Evolutionary conservation across 2,329 filamentous ascomycete genomes (phyloP), one percentile per base, ranked within the genome.

Genomic region (Knoxdaviesia proteae): DNA sequence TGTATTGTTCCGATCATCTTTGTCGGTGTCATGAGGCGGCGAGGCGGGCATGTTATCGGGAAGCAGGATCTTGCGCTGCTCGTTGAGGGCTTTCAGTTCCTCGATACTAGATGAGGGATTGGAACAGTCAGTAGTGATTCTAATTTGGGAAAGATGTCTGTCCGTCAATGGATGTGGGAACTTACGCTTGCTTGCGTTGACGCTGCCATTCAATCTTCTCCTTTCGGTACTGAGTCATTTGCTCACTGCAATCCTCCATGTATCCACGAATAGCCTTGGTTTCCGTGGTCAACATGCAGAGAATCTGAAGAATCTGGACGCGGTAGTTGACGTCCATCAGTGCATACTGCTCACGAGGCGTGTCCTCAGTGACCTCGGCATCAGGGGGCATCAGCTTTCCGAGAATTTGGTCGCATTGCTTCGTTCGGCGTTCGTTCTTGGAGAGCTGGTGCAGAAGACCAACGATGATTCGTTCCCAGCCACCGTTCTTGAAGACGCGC

Each of bases 211-310:
- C 84, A 47, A 94, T 94, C 63, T 94, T 94, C 56, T 92, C 82
- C 59, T 98, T 98, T 41, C 90, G 78, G 54, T 92, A 84, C 43
- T 77, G 75, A 2, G 90, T 98, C 87, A 96, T 94, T 43, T 84
- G 82, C 54, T 88, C 83, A 49, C 81, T 84, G 60, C 87, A 93
- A 48, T 88, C 80, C 50, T 94, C 84, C 67, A 98, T 80, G 55
- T 92, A 93, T 10, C 75, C 78, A 42, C 88, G 78, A 50, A 96
- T 73, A 2, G 81, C 77, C 55, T 84, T 87, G 0, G 90, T 94
- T 53, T 86, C 80, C 44, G 87, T 69, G 2, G 83, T 87, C 47
- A 96, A 66, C 65, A 88, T 77, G 56, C 84, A 84, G 44, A 94
- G 73, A 34, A 92, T 80, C 55, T 94, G 81, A 39, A 98, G 67